These are phyloP conservation scores for Vicia sativa DNA, from an alignment of 306 rosid genomes.

Conservation along the genomic window DNA sequence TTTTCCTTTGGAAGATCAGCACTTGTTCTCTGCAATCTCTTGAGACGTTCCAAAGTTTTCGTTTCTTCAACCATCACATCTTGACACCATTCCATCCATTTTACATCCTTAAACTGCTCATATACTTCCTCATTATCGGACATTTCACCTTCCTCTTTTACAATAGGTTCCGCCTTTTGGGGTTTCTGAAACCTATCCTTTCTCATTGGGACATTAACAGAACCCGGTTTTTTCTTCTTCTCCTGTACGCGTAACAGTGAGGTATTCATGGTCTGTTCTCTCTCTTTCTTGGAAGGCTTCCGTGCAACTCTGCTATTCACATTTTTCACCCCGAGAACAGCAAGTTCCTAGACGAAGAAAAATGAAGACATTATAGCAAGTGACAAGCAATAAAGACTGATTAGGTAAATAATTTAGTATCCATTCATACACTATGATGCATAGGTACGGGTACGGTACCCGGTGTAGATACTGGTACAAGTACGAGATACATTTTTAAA, in stretches of 20 bases:
- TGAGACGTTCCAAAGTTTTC: conserved; percentile 83
- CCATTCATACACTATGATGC: too few species aligned
- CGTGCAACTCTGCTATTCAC: conserved; percentile 67
- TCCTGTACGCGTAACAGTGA: conserved; percentile 54
- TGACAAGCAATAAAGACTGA: conserved; percentile 17
- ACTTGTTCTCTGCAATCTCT: conserved; percentile 87
- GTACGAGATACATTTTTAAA: too few species aligned
- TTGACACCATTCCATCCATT: conserved; percentile 99
- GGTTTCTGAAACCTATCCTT: conserved; percentile 64
- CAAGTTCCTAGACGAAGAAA: conserved; percentile 68
- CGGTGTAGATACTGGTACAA: too few species aligned
- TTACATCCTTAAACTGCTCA: conserved; percentile 97
- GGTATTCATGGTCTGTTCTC: conserved; percentile 53
- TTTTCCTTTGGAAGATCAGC: conserved; percentile 95
- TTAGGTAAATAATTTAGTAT: conserved; percentile 20
- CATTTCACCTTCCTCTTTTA: conserved; percentile 99
- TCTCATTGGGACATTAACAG: conserved; percentile 55
- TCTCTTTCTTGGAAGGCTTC: conserved; percentile 81
- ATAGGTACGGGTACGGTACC: too few species aligned
- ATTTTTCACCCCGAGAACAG: conserved; percentile 74
- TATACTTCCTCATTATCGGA: conserved; percentile 93
- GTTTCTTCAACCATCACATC: conserved; percentile 88
- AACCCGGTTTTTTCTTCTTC: conserved; percentile 67
- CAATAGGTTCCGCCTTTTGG: conserved; percentile 75
- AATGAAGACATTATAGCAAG: conserved; percentile 25